Evolutionary conservation across 164 flowering plant genomes (phyloP).

Genomic region (Nymphaea colorata): DNA sequence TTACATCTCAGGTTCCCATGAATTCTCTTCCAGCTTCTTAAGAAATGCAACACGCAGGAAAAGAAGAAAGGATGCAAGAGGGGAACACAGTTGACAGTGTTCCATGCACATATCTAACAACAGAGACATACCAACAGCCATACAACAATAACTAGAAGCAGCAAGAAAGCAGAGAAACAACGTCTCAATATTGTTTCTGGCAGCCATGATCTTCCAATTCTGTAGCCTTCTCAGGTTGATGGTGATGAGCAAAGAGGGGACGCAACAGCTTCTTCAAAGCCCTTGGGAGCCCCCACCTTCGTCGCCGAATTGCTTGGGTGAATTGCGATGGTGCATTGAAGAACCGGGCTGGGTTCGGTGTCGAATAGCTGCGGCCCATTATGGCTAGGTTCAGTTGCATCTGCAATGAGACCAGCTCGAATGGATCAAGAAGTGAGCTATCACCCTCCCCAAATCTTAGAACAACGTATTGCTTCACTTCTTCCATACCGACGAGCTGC

Average conservation of each 20-base stretch:
- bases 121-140: background rate
- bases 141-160: background rate
- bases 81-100: too few species aligned
- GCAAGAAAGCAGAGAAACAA: background rate
- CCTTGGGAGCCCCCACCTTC: background rate
- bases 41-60: too few species aligned
- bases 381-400: slow-evolving; percentile 55
- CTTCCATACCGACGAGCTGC: too few species aligned
- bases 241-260: background rate
- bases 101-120: background rate
- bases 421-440: slow-evolving; percentile 53
- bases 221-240: background rate
- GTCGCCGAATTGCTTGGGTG: background rate
- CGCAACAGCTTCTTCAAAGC: background rate
- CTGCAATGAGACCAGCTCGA: slow-evolving; percentile 51
- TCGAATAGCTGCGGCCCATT: slow-evolving; percentile 33
- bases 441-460: slow-evolving; percentile 43
- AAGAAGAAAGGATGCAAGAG: too few species aligned
- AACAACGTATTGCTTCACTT: too few species aligned
- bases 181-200: background rate
- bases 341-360: background rate
- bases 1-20: too few species aligned
- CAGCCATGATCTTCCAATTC: background rate
- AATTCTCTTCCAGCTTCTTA: too few species aligned
- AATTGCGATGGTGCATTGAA: background rate